Evolutionary conservation across 208 protist genomes (phyloP).

Genomic region (Borovskyia barvae): DNA sequence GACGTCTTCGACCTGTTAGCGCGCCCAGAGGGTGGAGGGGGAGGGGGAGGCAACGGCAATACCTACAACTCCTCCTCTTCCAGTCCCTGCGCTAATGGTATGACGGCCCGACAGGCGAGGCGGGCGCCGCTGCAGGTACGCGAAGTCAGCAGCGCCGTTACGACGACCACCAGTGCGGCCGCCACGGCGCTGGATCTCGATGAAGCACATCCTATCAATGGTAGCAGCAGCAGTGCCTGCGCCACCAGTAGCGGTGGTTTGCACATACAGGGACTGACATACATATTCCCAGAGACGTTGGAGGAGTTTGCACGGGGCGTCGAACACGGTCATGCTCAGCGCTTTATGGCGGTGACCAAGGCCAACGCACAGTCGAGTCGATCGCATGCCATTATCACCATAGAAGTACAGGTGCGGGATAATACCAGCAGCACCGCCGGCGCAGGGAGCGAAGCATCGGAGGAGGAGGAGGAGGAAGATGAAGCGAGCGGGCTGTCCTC

Average conservation of each 20-base stretch:
- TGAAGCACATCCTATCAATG: neutral
- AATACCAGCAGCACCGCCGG: neutral
- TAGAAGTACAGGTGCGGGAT: conserved; percentile 66
- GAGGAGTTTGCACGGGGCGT: conserved; percentile 69
- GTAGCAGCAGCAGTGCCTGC: neutral
- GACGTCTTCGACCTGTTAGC: conserved; percentile 80
- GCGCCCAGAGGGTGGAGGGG: neutral
- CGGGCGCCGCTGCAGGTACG: conserved; percentile 53
- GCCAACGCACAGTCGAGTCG: conserved; percentile 86
- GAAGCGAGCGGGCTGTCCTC: too few species aligned
- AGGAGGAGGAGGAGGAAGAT: conserved; percentile 1
- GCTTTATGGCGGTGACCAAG: conserved; percentile 66
- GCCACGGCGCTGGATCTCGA: too few species aligned
- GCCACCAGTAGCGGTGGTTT: conserved; percentile 35
- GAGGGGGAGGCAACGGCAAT: too few species aligned
- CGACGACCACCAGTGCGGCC: neutral
- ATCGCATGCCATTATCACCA: conserved; percentile 89
- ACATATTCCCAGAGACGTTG: conserved; percentile 45
- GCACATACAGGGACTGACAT: conserved; percentile 57
- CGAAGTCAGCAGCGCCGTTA: conserved; percentile 5
- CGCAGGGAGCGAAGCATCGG: neutral
- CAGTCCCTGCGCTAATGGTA: too few species aligned
- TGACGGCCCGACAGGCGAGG: neutral
- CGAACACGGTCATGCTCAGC: conserved; percentile 64
- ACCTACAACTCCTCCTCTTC: too few species aligned